A percentile compares a stretch with the other conserved stretches of the same genome.
These are phyloP conservation scores for Asclepias syriaca DNA, from an alignment of 257 asterid species.

Conservation along the genomic window DNA sequence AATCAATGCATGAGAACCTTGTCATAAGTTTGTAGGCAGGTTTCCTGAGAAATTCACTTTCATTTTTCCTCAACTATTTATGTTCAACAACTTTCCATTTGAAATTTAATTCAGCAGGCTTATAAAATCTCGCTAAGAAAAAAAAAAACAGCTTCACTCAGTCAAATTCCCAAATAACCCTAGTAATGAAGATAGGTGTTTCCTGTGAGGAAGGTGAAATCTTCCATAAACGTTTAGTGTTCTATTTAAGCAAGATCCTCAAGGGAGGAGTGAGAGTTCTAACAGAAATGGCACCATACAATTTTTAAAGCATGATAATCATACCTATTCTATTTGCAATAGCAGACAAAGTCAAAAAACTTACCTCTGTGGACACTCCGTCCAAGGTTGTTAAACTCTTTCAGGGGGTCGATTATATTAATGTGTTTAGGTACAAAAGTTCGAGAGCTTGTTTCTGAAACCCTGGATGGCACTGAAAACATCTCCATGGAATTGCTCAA, in stretches of 20 bases:
- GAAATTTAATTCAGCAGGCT: background rate
- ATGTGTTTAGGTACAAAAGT: constrained; percentile 55
- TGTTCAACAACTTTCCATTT: background rate
- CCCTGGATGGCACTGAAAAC: constrained; percentile 49
- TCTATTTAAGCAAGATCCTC: background rate
- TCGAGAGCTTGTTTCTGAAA: constrained; percentile 38
- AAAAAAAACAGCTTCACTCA: background rate
- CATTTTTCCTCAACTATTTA: background rate
- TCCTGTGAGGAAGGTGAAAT: background rate
- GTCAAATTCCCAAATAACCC: background rate
- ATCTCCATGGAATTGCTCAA: constrained; percentile 49
- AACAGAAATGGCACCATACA: background rate
- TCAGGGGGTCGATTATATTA: constrained; percentile 78
- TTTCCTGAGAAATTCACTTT: background rate
- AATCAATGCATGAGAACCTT: background rate
- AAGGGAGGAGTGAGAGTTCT: background rate
- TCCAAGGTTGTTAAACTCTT: constrained; percentile 80
- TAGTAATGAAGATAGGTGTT: background rate
- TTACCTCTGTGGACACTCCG: constrained; percentile 90
- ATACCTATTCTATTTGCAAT: background rate
- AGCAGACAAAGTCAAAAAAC: background rate
- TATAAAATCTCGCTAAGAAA: background rate
- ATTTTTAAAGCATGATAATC: background rate
- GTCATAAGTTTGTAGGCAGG: background rate
- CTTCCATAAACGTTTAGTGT: background rate